phyloP scores from a whole-genome alignment of 2,329 filamentous ascomycete species.

The Fusarium globosum region DNA sequence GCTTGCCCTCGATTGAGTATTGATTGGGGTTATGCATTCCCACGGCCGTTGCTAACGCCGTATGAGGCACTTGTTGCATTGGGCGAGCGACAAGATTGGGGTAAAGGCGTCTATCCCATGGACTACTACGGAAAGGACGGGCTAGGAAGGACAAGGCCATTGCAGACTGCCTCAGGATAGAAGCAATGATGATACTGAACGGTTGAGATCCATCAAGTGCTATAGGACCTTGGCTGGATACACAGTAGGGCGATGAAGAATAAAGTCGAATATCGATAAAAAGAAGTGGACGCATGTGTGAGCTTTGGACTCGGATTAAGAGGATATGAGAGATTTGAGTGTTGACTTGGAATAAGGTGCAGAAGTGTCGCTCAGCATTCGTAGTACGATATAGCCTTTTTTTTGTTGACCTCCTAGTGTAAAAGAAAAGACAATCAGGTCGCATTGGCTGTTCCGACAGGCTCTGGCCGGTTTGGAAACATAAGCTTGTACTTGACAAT shows the following conservation, averaged over 20 bases:
- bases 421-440: constrained; percentile 26
- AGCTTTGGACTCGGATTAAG: neutral
- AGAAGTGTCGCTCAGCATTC: neutral
- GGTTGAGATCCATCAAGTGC: neutral
- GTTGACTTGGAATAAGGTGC: neutral
- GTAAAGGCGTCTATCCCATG: constrained; percentile 87
- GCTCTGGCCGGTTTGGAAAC: constrained; percentile 87
- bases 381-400: neutral
- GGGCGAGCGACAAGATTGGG: constrained; percentile 81
- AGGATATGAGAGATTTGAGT: neutral
- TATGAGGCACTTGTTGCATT: constrained; percentile 96
- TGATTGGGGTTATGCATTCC: constrained; percentile 98
- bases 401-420: neutral
- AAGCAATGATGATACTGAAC: neutral
- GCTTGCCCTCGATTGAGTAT: constrained; percentile 97
- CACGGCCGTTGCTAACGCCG: constrained; percentile 86
- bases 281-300: neutral
- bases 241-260: neutral
- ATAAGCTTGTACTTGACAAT: constrained; percentile 88
- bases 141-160: constrained; percentile 78
- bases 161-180: constrained; percentile 45
- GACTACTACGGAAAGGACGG: constrained; percentile 97
- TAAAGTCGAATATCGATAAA: neutral
- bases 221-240: neutral
- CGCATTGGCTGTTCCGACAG: constrained; percentile 68